Conservation (phyloP, 306 rosid genomes). For the Citrullus colocynthis region DNA sequence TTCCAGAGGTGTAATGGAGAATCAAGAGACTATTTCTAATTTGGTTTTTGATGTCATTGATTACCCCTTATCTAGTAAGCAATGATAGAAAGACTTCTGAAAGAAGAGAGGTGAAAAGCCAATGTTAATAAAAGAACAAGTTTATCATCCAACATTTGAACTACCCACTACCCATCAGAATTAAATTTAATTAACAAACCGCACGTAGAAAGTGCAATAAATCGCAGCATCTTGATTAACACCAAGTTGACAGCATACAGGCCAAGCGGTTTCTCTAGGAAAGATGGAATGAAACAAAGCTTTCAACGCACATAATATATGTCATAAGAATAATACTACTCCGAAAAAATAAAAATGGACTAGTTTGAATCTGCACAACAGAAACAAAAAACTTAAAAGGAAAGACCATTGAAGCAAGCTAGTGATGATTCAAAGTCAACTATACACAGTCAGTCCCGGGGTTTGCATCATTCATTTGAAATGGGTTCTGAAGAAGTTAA, state of each 20-base stretch:
- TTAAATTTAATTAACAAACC: too few species aligned
- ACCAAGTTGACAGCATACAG: not conserved
- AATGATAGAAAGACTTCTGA: too few species aligned
- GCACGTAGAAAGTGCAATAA: too few species aligned
- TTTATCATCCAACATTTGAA: too few species aligned
- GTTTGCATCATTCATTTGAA: not conserved
- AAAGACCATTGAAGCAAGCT: not conserved
- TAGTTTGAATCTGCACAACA: constrained; percentile 2
- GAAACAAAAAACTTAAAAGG: not conserved
- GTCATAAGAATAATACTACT: not conserved
- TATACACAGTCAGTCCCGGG: not conserved
- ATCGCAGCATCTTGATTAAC: not conserved
- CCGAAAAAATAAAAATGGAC: not conserved
- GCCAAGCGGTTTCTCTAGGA: not conserved
- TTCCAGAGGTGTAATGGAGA: not conserved
- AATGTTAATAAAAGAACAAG: too few species aligned
- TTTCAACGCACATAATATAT: not conserved
- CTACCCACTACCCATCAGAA: too few species aligned
- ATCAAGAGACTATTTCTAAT: not conserved
- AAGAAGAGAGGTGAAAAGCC: too few species aligned
- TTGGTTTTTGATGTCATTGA: not conserved
- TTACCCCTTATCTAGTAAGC: too few species aligned
- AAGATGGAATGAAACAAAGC: not conserved
- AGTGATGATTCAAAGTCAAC: not conserved
- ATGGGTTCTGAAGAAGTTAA: constrained; percentile 21